Conservation (phyloP, 306 rosid genomes). For the Betula pendula region DNA sequence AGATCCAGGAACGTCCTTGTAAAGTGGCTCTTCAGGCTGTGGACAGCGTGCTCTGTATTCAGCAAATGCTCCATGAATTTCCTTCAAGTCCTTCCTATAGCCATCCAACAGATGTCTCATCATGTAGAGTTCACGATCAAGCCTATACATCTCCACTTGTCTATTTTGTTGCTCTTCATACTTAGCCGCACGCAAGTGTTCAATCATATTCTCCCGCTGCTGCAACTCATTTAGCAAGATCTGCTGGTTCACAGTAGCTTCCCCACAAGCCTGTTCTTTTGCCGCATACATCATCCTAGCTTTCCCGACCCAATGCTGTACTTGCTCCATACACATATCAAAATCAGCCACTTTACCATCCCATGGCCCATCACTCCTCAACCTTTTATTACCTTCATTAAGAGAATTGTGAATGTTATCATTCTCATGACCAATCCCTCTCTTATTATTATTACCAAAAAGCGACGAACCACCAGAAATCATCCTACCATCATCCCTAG, state of each 20-base stretch:
- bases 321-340: constrained; percentile 59
- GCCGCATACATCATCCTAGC: constrained; percentile 57
- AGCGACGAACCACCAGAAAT: constrained; percentile 47
- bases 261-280: constrained; percentile 61
- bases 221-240: constrained; percentile 62
- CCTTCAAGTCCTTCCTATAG: constrained; percentile 78
- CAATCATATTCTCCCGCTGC: constrained; percentile 56
- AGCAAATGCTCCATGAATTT: constrained; percentile 58
- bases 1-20: constrained; percentile 82
- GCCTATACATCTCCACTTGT: constrained; percentile 58
- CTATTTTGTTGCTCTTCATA: constrained; percentile 71
- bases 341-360: constrained; percentile 52
- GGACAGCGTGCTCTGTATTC: constrained; percentile 64
- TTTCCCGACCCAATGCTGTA: constrained; percentile 63
- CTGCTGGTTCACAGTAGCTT: constrained; percentile 53
- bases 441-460: constrained; percentile 76
- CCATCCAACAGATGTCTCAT: constrained; percentile 71
- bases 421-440: constrained; percentile 56
- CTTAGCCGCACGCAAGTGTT: constrained; percentile 59
- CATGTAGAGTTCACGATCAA: constrained; percentile 71
- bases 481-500: constrained; percentile 69
- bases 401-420: constrained; percentile 50
- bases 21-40: constrained; percentile 77
- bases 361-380: constrained; percentile 67
- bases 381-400: constrained; percentile 61